Percentiles rank a stretch among this genome's conserved stretches.
These are phyloP conservation scores for Monosporascus sp. DNA, from an alignment of 2,329 filamentous ascomycete genomes.

Conservation along the genomic window DNA sequence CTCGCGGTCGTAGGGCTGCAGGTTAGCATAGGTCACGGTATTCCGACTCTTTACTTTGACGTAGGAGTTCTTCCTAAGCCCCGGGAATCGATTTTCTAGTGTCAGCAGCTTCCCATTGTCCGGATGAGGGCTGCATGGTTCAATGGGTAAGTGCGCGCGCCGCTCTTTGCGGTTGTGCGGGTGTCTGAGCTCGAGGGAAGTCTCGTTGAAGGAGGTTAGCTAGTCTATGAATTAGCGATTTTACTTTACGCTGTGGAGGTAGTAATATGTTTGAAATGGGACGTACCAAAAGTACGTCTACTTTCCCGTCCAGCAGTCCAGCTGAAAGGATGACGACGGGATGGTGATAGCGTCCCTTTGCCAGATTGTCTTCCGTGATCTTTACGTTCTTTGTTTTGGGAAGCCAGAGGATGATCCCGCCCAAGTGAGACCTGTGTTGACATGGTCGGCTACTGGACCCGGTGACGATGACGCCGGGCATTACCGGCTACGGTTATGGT, in stretches of 20 bases:
- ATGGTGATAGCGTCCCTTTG: conserved; percentile 14
- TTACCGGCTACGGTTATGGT: neutral
- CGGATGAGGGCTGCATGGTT: conserved; percentile 13
- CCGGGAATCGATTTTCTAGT: conserved; percentile 5
- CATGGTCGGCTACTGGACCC: neutral
- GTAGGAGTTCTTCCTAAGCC: conserved; percentile 13
- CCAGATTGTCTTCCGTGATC: neutral
- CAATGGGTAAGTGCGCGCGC: conserved; percentile 14
- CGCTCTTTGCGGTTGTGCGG: conserved; percentile 1
- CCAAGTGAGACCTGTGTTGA: neutral
- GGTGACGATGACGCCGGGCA: neutral
- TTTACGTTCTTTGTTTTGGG: neutral
- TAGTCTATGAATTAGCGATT: conserved; percentile 4
- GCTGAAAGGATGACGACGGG: conserved; percentile 19
- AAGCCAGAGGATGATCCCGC: neutral
- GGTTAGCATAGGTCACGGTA: conserved; percentile 3
- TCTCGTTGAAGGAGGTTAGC: conserved; percentile 15
- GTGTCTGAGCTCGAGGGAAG: conserved; percentile 9
- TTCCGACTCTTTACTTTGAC: conserved; percentile 9
- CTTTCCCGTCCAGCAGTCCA: conserved; percentile 10
- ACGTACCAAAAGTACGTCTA: conserved; percentile 15
- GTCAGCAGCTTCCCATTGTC: conserved; percentile 16
- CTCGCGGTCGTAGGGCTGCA: conserved; percentile 9
- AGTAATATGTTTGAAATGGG: neutral
- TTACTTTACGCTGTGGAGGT: neutral